Evolutionary conservation across 2,329 filamentous ascomycete species (phyloP), one percentile per base, ranked within the genome.

Genomic region (Aspergillus oerlinghausenensis): DNA sequence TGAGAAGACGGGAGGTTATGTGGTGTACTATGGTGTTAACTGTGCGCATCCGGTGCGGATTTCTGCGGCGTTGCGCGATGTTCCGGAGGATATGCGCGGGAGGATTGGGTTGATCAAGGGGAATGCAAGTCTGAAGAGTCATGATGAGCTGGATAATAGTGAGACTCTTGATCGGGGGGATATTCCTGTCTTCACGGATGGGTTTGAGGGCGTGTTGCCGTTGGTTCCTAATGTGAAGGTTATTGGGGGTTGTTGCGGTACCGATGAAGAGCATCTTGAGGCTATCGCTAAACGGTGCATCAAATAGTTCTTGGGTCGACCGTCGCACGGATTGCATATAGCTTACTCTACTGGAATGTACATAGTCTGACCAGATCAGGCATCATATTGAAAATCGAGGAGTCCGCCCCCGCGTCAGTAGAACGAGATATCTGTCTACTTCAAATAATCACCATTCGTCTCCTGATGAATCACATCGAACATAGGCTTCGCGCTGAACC

Each of bases 391-490:
- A 3, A 17, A 38, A 38, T 9, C 40, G 2, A 23, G 23, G 3
- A 23, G 1, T 23, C 23, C 40, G 40, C 10, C 40, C 11, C 4
- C 29, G 4, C 32, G 10, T 11, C 32, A 14, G 32, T 11, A 35
- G 11, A 17, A 4, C 11, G 8, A 5, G 9, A 45, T 11, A 19
- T 1, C n/a, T 21, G 5, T 6, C 42, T 71, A 80, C 58, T 78
- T 67, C 61, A 85, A 65, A 68, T 85, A 85, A 10, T 81, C 80
- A 1, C 81, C 82, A 23, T 75, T 75, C 2, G 80, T 82, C 73
- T 87, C 83, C 67, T 81, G 80, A 65, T 86, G 81, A 60, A 88
- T 82, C 43, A 89, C 73, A 75, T 90, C 87, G 74, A 91, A 91
- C 60, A 87, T 64, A 17, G 88, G 88, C 75, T 86, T 86, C 5